Conservation (phyloP, 805 yeast species). For the Lachancea cidri region DNA sequence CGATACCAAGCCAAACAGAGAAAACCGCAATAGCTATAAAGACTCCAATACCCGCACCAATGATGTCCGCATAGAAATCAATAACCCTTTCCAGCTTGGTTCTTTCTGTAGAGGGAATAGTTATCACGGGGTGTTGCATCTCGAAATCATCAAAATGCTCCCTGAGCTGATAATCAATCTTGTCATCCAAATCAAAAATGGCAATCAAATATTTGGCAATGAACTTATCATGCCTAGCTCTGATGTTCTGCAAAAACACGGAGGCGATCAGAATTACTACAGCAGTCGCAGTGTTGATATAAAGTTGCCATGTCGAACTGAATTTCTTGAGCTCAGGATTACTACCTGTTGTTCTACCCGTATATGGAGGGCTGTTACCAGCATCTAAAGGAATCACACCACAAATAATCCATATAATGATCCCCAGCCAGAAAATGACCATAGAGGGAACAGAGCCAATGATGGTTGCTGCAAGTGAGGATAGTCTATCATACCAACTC, state of each 20-base stretch:
- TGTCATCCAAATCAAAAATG: slow-evolving; percentile 25
- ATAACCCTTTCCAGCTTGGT: slow-evolving; percentile 23
- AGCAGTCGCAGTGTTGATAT: slow-evolving; percentile 39
- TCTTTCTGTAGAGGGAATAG: slow-evolving; percentile 16
- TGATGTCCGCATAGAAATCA: slow-evolving; percentile 38
- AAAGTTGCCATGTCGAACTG: slow-evolving; percentile 38
- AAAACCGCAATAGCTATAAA: slow-evolving; percentile 32
- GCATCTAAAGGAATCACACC: slow-evolving; percentile 31
- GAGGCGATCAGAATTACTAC: slow-evolving; percentile 34
- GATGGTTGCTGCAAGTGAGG: slow-evolving; percentile 20
- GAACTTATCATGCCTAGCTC: slow-evolving; percentile 35
- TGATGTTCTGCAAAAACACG: slow-evolving; percentile 37
- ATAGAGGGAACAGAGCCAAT: slow-evolving; percentile 33
- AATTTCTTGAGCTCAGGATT: slow-evolving; percentile 24
- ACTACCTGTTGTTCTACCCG: slow-evolving; percentile 22
- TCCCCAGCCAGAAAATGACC: slow-evolving; percentile 36
- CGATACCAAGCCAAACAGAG: slow-evolving; percentile 36
- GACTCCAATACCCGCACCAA: slow-evolving; percentile 41
- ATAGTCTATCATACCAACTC: slow-evolving; percentile 34
- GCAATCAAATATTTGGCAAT: slow-evolving; percentile 20
- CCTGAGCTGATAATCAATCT: slow-evolving; percentile 29
- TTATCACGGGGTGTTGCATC: slow-evolving; percentile 24
- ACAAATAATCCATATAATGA: slow-evolving; percentile 36
- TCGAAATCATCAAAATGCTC: slow-evolving; percentile 15
- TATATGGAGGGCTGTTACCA: slow-evolving; percentile 24